Evolutionary conservation across 306 rosid genomes (phyloP).

Genomic region (Cyamopsis tetragonoloba): DNA sequence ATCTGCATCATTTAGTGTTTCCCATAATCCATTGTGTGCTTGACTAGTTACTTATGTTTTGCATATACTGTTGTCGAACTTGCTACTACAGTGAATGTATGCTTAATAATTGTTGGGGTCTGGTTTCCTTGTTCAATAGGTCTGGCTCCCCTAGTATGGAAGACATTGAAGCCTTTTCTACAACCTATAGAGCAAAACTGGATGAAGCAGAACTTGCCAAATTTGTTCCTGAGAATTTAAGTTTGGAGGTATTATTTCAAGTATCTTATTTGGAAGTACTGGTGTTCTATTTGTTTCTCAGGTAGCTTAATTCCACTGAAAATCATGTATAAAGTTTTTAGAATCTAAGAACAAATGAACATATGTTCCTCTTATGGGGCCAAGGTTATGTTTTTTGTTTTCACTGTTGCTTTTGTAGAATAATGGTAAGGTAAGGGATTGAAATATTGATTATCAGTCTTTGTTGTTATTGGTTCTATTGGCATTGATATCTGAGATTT

Average conservation of each 20-base stretch:
- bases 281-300: neutral
- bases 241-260: slow-evolving; percentile 65
- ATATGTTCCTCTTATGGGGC: neutral
- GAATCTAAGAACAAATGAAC: slow-evolving; percentile 7
- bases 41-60: neutral
- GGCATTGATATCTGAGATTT: slow-evolving; percentile 10
- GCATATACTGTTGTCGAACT: slow-evolving; percentile 11
- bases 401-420: neutral
- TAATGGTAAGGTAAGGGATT: neutral
- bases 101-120: slow-evolving; percentile 21
- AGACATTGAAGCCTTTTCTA: slow-evolving; percentile 83
- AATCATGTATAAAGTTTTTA: neutral
- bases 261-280: slow-evolving; percentile 3
- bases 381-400: neutral
- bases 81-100: neutral
- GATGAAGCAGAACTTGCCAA: slow-evolving; percentile 80
- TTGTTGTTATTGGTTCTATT: neutral
- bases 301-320: neutral
- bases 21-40: neutral
- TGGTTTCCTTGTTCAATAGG: slow-evolving; percentile 41
- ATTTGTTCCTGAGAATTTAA: slow-evolving; percentile 73
- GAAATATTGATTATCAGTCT: neutral
- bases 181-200: slow-evolving; percentile 56
- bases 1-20: neutral
- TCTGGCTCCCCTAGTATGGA: slow-evolving; percentile 93